These are phyloP conservation scores for Trichophyton benhamiae DNA, from an alignment of 2,329 filamentous ascomycete species.

Conservation along the genomic window DNA sequence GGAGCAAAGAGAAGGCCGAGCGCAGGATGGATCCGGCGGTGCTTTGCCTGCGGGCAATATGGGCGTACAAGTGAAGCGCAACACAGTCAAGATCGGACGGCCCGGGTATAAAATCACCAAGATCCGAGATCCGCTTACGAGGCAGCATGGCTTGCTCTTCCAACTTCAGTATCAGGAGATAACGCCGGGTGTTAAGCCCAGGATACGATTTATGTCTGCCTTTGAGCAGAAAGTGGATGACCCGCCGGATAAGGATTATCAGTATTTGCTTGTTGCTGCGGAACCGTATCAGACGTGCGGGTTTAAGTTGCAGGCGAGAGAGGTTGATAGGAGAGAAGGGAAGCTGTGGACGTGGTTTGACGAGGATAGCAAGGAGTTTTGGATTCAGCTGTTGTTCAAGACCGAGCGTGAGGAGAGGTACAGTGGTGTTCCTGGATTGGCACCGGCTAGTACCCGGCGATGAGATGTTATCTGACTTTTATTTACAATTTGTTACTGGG, in stretches of 20 bases:
- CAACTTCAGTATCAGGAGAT: conserved; percentile 95
- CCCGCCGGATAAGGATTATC: conserved; percentile 76
- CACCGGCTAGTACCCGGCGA: conserved; percentile 32
- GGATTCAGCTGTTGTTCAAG: conserved; percentile 96
- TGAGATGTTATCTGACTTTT: conserved; percentile 7
- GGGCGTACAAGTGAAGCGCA: conserved; percentile 64
- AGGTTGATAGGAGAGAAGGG: conserved; percentile 80
- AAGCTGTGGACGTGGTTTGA: conserved; percentile 93
- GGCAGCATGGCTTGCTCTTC: conserved; percentile 85
- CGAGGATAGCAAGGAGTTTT: conserved; percentile 89
- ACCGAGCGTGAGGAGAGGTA: conserved; percentile 92
- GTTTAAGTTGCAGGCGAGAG: conserved; percentile 88
- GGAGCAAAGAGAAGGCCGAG: conserved; percentile 78
- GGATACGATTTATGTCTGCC: conserved; percentile 93
- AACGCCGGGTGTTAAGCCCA: conserved; percentile 57
- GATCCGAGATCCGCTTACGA: conserved; percentile 73
- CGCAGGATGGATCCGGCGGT: conserved; percentile 35
- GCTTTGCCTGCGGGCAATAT: conserved; percentile 62
- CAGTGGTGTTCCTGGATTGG: conserved; percentile 53
- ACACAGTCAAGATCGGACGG: conserved; percentile 85
- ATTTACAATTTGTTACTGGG: neutral
- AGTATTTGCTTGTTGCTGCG: conserved; percentile 88
- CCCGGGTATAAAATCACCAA: conserved; percentile 98
- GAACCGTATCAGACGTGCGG: conserved; percentile 97
- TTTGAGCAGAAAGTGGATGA: conserved; percentile 94